Evolutionary conservation across 2,329 filamentous ascomycete genomes (phyloP).

Genomic region (Xylaria sp.): DNA sequence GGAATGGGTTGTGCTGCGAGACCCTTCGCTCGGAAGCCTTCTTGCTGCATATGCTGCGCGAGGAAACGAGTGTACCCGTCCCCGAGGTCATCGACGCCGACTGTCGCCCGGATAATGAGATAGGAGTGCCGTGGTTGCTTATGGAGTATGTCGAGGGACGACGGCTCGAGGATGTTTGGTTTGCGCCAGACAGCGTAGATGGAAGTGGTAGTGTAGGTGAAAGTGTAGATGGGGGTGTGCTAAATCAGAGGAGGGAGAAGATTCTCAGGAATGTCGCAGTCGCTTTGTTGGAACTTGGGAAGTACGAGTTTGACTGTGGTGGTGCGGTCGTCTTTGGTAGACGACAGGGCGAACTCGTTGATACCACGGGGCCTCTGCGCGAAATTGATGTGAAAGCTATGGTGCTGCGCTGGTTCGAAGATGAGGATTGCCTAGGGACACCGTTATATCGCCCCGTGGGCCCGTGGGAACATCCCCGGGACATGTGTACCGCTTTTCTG

Average conservation of each 20-base stretch:
- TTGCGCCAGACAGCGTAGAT: constrained; percentile 8
- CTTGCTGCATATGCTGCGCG: constrained; percentile 30
- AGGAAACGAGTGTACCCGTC: constrained; percentile 30
- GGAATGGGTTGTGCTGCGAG: constrained; percentile 28
- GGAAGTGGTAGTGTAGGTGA: neutral
- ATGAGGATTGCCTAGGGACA: constrained; percentile 25
- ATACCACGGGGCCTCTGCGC: constrained; percentile 21
- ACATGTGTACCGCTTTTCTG: constrained; percentile 31
- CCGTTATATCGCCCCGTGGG: constrained; percentile 28
- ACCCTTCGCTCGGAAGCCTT: constrained; percentile 33
- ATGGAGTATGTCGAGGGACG: constrained; percentile 30
- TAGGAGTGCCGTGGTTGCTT: constrained; percentile 25
- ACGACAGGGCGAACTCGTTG: constrained; percentile 12
- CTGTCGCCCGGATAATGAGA: constrained; percentile 10
- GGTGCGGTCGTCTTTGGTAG: constrained; percentile 32
- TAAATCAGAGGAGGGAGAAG: constrained; percentile 7
- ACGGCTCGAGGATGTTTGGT: constrained; percentile 36
- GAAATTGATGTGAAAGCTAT: constrained; percentile 33
- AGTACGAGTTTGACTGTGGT: constrained; percentile 30
- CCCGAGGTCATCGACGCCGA: constrained; percentile 35
- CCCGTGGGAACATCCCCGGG: constrained; percentile 21
- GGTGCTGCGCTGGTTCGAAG: constrained; percentile 32
- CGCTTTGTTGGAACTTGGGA: constrained; percentile 32
- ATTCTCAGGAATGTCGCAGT: constrained; percentile 30
- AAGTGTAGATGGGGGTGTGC: neutral